Conservation (phyloP, 176 grass and related monocot genomes). For the Metroxylon sagu region DNA sequence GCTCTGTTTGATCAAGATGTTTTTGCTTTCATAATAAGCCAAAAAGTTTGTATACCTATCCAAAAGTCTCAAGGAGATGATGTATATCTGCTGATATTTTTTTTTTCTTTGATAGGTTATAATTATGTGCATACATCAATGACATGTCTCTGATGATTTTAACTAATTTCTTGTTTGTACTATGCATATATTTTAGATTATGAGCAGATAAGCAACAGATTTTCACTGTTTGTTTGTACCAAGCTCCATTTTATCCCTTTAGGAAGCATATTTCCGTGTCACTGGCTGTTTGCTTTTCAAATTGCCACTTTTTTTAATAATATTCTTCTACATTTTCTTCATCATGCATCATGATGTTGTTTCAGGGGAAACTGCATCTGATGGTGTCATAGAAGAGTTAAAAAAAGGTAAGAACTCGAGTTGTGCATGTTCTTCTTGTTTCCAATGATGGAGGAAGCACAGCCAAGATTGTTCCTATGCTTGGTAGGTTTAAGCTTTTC, state of each 20-base stretch:
- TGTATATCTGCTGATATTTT: too few species aligned
- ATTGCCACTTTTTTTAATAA: neutral
- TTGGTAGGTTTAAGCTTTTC: slow-evolving; percentile 33
- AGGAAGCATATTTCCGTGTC: neutral
- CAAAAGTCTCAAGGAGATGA: too few species aligned
- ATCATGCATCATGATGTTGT: slow-evolving; percentile 1
- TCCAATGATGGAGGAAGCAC: slow-evolving; percentile 96
- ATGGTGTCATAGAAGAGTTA: slow-evolving; percentile 65
- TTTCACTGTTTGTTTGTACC: neutral
- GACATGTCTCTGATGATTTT: too few species aligned
- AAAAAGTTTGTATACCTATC: too few species aligned
- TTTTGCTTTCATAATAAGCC: too few species aligned
- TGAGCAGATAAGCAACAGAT: neutral
- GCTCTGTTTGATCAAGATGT: too few species aligned
- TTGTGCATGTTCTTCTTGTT: slow-evolving; percentile 76
- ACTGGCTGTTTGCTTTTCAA: neutral
- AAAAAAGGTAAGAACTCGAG: slow-evolving; percentile 73
- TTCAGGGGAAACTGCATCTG: slow-evolving; percentile 80
- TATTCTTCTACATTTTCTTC: neutral
- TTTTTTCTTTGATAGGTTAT: too few species aligned
- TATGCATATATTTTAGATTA: too few species aligned
- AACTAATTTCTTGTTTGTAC: too few species aligned
- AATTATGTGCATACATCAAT: too few species aligned
- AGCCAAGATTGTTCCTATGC: slow-evolving; percentile 87
- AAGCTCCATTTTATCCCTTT: neutral